Base-by-base conservation (phyloP, 768 basidiomycete genomes). In the Leucocoprinus birnbaumii region DNA sequence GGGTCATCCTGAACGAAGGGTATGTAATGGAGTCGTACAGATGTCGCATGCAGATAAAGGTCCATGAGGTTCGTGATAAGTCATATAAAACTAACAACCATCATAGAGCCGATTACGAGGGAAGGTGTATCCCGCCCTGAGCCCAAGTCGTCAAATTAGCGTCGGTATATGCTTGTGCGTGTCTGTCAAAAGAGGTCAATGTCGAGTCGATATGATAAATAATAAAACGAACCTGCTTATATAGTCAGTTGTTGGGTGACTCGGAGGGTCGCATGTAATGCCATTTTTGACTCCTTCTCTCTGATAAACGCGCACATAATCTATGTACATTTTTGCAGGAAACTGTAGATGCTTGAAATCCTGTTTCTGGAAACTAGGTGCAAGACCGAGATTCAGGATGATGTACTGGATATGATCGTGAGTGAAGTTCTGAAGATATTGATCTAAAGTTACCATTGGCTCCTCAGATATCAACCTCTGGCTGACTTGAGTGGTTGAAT, bases 301-400 rank as follows among this genome's bases (percentile, higher is more conserved):
- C 72, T 97, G 94, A 61, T 93, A 92, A 49, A 95, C 79, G 35
- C 93, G 85, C 21, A 99, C 80, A 62, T 97, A 98, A 68, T 98
- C 96, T 59, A 98, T 71, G 57, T 80, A 82, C 89, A 96, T 89
- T 56, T 79, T 72, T 6, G 80, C 75, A 0, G 95, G 96, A 77
- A 94, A 96, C 45, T 68, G 63, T 51, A 98, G 73, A 63, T 91
- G 73, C 59, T 73, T 74, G 63, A 77, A 93, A 68, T 94, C 86
- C 54, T 83, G 82, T 47, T 67, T 61, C 64, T 94, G 90, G 77
- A 95, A 94, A 38, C 77, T 76, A 2, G 84, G 80, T 25, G 91
- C 80, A 73, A 94, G 81, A 56, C 91, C 92, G 51, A 94, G 71
- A 69, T 94, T 98, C 66, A 98, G 60, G 61, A 98, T 84, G 51